These are phyloP conservation scores for Gastrodia elata DNA, from an alignment of 106 monocot genomes.

Conservation along the genomic window DNA sequence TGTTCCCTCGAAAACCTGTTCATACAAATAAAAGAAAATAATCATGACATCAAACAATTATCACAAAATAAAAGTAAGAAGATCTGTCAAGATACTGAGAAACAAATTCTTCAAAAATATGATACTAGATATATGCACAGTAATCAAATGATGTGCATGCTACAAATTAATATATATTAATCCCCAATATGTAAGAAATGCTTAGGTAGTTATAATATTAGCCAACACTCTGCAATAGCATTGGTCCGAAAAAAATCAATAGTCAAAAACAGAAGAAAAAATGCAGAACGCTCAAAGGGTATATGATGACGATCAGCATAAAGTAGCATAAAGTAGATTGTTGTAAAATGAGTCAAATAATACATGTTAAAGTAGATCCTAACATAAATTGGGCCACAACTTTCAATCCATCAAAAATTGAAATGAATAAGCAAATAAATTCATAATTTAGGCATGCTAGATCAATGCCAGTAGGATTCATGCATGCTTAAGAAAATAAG, in stretches of 20 bases:
- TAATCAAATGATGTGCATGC: not conserved
- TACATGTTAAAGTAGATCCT: not conserved
- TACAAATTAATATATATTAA: not conserved
- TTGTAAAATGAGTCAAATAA: not conserved
- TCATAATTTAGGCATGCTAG: too few relatives aligned
- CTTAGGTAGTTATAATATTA: not conserved
- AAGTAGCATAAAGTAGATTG: not conserved
- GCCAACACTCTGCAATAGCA: not conserved
- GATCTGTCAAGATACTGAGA: not conserved
- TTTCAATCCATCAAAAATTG: too few relatives aligned
- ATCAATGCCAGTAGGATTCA: too few relatives aligned
- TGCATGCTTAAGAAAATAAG: too few relatives aligned
- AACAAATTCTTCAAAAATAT: not conserved
- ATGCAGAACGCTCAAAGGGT: too few relatives aligned
- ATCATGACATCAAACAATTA: not conserved
- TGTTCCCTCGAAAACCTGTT: conserved; percentile 67
- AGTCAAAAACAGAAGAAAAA: not conserved
- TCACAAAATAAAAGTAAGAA: not conserved
- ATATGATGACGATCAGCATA: not conserved
- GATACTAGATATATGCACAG: not conserved
- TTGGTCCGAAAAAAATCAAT: not conserved
- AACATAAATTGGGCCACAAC: too few relatives aligned
- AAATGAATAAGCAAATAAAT: too few relatives aligned
- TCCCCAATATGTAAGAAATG: not conserved
- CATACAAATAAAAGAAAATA: conserved; percentile 1